Evolutionary conservation across 2,329 filamentous ascomycete species (phyloP), one percentile per base, ranked within the genome.

Genomic region (Didymella exigua): DNA sequence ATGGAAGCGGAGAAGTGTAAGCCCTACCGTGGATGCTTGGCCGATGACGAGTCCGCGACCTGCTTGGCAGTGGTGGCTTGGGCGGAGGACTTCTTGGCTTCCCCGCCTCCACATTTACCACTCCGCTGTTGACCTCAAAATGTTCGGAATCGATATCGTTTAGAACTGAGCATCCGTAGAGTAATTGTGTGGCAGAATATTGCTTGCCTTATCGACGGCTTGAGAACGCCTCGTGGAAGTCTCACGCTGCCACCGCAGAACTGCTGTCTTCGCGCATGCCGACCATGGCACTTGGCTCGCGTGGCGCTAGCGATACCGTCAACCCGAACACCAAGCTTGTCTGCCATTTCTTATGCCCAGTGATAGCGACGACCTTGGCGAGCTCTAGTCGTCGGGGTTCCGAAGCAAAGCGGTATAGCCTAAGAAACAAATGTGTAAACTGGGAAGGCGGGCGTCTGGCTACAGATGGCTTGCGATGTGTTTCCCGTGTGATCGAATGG

Each of bases 31-130:
- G 16, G 37, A 41, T 47, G 30, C 60, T 63, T 63, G 60, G 60
- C 62, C 45, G 45, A 55, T 54, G 60, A 59, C 43, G 43, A 56
- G 18, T 23, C 33, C 41, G 37, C 55, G 59, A 57, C 55, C 55
- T 33, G 29, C 48, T 65, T 65, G 61, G 61, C 60, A 45, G 50
- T 40, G 48, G 54, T 56, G 53, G 42, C 47, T 49, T 21, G 23
- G 30, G 47, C 36, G 47, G 47, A 56, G 42, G 36, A 16, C 11
- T 18, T 43, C 47, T 55, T 50, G 53, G 47, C 53, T 46, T 42
- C 42, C 53, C 47, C 47, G 26, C 47, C 30, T 30, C 36, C 29
- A 26, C 33, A 3, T 26, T 41, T 42, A 21, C 21, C 13, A 14
- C 24, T 48, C 36, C 37, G 42, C 36, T 40, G 19, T 18, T 11